Evolutionary conservation across 129 eudicot genomes (phyloP), one percentile per base, ranked within the genome.

Genomic region (Centella asiatica): DNA sequence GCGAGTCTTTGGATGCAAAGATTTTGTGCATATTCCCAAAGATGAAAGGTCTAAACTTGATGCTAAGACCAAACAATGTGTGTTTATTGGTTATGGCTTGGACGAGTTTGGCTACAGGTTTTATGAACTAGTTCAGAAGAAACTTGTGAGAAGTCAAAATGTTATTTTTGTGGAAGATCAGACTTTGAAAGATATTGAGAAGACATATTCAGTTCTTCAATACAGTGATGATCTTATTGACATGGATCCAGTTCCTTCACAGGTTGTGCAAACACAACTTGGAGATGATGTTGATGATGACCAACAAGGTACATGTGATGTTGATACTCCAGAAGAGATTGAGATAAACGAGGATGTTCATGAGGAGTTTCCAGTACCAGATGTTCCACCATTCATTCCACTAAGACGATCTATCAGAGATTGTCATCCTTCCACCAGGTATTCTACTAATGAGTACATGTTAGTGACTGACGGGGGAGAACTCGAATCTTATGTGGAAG

Each of bases 21-120:
- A 57, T 8, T 64, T 64, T 47, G 57, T 64, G 13, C 69, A 64
- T 18, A 64, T 64, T 18, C 57, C 57, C 17, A 64, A 26, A 28
- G n/a, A n/a, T n/a, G n/a, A n/a, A n/a, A n/a, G n/a, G n/a, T n/a
- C n/a, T n/a, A n/a, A n/a, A n/a, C n/a, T n/a, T n/a, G n/a, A n/a
- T n/a, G n/a, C n/a, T n/a, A n/a, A n/a, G n/a, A n/a, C n/a, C n/a
- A n/a, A n/a, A n/a, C n/a, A n/a, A n/a, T n/a, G n/a, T n/a, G n/a
- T n/a, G n/a, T n/a, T n/a, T n/a, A n/a, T n/a, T n/a, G n/a, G n/a
- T n/a, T n/a, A n/a, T n/a, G n/a, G n/a, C n/a, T n/a, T n/a, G n/a
- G n/a, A n/a, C 2, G 12, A 58, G 45, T 58, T 58, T 6, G 46
- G 46, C 8, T 58, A 58, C 46, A 58, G 20, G 10, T 36, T 58